Conservation (phyloP, 495 filamentous ascomycete genomes). For the Talaromyces proteolyticus region DNA sequence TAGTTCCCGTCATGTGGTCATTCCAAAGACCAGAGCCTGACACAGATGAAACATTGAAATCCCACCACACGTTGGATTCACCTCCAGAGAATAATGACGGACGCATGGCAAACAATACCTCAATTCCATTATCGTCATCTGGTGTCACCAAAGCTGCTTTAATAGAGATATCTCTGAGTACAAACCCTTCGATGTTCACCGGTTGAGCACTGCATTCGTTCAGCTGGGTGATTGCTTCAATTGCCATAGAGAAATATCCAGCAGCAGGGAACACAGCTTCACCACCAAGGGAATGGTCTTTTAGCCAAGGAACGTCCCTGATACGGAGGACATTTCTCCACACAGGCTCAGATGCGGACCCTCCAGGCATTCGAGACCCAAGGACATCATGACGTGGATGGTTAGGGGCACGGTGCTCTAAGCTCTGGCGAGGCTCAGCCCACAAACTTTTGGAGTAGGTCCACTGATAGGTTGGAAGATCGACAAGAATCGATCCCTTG, state of each 20-base stretch:
- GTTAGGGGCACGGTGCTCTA: constrained; percentile 36
- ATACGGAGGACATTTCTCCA: constrained; percentile 34
- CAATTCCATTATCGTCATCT: constrained; percentile 6
- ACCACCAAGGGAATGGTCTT: constrained; percentile 34
- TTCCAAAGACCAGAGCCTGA: constrained; percentile 1
- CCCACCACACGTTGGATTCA: constrained; percentile 8
- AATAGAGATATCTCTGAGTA: constrained; percentile 12
- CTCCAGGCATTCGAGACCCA: constrained; percentile 29
- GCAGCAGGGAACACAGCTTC: constrained; percentile 40
- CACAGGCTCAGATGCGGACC: constrained; percentile 26
- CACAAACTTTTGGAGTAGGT: constrained; percentile 27
- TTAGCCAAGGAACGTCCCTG: constrained; percentile 39
- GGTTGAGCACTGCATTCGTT: constrained; percentile 8
- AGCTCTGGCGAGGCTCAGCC: constrained; percentile 32
- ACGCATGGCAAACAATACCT: neutral
- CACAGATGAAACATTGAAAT: constrained; percentile 7
- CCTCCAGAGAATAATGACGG: neutral
- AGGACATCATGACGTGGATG: constrained; percentile 39
- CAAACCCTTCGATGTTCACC: constrained; percentile 5
- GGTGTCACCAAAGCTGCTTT: constrained; percentile 20
- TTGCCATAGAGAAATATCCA: constrained; percentile 40
- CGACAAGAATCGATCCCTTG: neutral
- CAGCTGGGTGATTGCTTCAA: constrained; percentile 36
- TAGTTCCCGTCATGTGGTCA: constrained; percentile 8
- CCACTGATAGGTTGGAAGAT: constrained; percentile 24